Conservation (phyloP, 1,284 basidiomycete species). For the Cutaneotrichosporon spelunceum region DNA sequence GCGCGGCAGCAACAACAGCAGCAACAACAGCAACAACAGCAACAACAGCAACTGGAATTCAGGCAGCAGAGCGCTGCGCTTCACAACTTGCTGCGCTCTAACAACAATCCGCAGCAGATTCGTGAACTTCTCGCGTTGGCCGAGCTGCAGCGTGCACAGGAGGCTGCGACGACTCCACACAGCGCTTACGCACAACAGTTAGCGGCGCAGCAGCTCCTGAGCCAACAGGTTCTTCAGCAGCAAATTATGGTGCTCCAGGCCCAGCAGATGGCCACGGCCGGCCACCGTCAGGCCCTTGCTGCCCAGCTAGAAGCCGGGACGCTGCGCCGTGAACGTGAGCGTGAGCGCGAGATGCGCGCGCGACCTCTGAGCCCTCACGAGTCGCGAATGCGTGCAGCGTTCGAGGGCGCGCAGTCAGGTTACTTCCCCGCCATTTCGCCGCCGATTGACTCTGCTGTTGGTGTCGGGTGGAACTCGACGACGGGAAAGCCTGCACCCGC, state of each 20-base stretch:
- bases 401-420: conserved; percentile 29
- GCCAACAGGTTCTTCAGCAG: conserved; percentile 22
- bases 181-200: conserved; percentile 16
- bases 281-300: conserved; percentile 27
- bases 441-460: conserved; percentile 20
- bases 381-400: conserved; percentile 30
- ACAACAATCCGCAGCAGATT: conserved; percentile 24
- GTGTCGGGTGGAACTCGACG: conserved; percentile 22
- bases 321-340: conserved; percentile 21
- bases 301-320: conserved; percentile 33
- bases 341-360: conserved; percentile 19
- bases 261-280: conserved; percentile 13
- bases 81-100: conserved; percentile 23
- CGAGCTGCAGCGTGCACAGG: conserved; percentile 30
- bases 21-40: conserved; percentile 17
- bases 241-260: conserved; percentile 21
- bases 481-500: background rate
- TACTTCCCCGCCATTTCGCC: conserved; percentile 21
- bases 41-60: conserved; percentile 18
- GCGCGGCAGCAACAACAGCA: conserved; percentile 17
- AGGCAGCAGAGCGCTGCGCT: conserved; percentile 17
- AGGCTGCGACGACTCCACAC: conserved; percentile 14
- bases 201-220: conserved; percentile 24
- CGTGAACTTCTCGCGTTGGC: conserved; percentile 31
- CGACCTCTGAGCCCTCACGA: conserved; percentile 25